Base-by-base conservation (phyloP, 345 rosid genomes). In the Draba incana region DNA sequence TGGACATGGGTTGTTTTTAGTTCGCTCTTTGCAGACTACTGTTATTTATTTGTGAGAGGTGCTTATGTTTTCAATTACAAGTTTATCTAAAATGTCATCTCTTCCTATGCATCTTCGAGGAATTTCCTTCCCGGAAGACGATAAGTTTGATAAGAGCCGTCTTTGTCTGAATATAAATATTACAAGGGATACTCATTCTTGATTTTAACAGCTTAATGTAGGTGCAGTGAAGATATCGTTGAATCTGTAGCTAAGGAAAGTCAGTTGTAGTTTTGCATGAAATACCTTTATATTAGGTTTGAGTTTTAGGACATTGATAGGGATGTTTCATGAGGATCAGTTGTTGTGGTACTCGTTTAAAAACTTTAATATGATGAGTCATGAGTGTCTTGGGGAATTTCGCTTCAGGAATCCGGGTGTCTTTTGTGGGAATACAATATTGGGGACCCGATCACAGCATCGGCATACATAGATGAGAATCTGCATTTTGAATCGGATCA, bases 381-480 rank as follows among this genome's bases (percentile, higher is more conserved):
- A 72, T 69, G 59, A 49, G 61, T 53, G 41, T 42, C 57, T 52
- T 27, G 5, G 57, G 46, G 52, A 63, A 58, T 70, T 70, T 39
- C 62, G 24, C 51, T 68, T 77, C 86, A 92, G 98, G 92, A 75
- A 79, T 84, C 74, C 0, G 98, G 97, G 27, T 64, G 77, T 56
- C 75, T 76, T 42, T 67, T 79, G 12, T 94, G 99, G 98, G 91
- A 86, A 68, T 72, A 85, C 60, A 53, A 80, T 68, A 83, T 86
- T 12, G 95, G 88, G 75, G 81, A 75, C 69, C 88, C 99, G 52
- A 82, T 91, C 57, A 88, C 92, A 16, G 85, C 96, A 57, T 88
- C 99, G 69, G 89, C 97, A 16, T 91, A 84, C 81, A 79, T 94
- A 5, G 96, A 94, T 66, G 96, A 94, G 75, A 82, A 86, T 80